phyloP scores from a whole-genome alignment of 192 early-diverging fungal species.

The Coemansia sp. region DNA sequence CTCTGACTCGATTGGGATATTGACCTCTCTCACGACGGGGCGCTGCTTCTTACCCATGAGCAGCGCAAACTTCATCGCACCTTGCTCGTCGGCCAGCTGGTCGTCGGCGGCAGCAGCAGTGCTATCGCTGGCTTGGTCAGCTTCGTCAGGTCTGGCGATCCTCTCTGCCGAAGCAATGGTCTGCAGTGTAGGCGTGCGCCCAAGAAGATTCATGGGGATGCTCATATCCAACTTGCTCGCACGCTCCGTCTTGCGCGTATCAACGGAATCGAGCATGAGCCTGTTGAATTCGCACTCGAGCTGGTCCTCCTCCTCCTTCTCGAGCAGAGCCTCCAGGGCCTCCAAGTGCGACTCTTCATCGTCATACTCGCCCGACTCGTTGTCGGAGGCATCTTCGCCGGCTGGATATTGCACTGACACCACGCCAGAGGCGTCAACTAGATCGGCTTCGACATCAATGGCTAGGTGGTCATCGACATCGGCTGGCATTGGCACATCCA shows the following conservation, averaged over 20 bases:
- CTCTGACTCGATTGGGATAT: conserved; percentile 60
- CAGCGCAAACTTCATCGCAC: conserved; percentile 42
- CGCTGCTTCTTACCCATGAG: conserved; percentile 50
- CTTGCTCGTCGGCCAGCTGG: conserved; percentile 5
- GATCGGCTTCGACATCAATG: neutral
- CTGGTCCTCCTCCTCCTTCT: conserved; percentile 76
- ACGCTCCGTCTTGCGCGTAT: conserved; percentile 65
- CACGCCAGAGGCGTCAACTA: neutral
- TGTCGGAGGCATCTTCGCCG: neutral
- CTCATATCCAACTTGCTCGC: conserved; percentile 78
- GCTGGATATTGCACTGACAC: neutral
- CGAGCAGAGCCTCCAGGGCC: conserved; percentile 70
- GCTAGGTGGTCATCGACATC: neutral
- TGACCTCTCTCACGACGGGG: conserved; percentile 31
- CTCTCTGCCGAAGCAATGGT: neutral
- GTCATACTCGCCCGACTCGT: neutral
- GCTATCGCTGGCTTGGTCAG: neutral
- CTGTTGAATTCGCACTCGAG: conserved; percentile 88
- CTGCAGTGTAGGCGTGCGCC: conserved; percentile 14
- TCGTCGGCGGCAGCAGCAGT: neutral
- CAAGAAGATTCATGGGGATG: conserved; percentile 74
- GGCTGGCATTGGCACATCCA: neutral
- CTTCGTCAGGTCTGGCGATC: neutral
- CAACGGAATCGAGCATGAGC: conserved; percentile 89
- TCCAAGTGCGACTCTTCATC: conserved; percentile 52